Evolutionary conservation across 202 grass and related monocot species (phyloP), one percentile per base, ranked within the genome.

Genomic region (Elaeis oleifera): DNA sequence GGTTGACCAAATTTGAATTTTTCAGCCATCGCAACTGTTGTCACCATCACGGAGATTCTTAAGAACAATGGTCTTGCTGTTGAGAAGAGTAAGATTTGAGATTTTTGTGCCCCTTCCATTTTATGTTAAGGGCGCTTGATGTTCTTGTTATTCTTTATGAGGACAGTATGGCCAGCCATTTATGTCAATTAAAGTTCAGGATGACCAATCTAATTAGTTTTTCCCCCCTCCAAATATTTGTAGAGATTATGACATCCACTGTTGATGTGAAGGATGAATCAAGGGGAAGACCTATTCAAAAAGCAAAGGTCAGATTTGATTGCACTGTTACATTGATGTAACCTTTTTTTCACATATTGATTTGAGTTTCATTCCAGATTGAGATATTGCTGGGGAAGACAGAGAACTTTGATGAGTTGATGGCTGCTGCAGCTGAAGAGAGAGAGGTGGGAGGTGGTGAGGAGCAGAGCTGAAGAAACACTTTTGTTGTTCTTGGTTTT

Each of bases 11-110:
- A 9, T 3, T 14, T 44, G 36, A 44, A 44, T 44, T 23, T 68
- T 72, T 71, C 80, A 96, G 90, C 81, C 53, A 96, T 90, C 63
- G 78, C 90, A 54, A 88, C 86, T 55, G 84, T 96, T 5, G 90
- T 96, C 29, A 90, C 90, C 4, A 77, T 95, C 54, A 80, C 85
- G 16, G 83, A 95, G 79, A 95, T 95, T 80, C 80, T 95, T 39
- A 95, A 90, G 71, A 95, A 90, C 68, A 95, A 95, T 4, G 90
- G 85, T 5, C 90, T 95, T 60, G 90, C 90, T 61, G 64, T 95
- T 16, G 90, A 84, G 74, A 90, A 90, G 81, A 90, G 90, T 95
- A 71, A 75, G 70, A 58, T 53, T 16, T 59, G 17, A 27, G 11
- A 1, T 52, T 29, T 11, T 18, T 66, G 60, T 11, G 36, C 36